Evolutionary conservation across 768 basidiomycete species (phyloP), one percentile per base, ranked within the genome.

Genomic region (Lactarius hatsudake): DNA sequence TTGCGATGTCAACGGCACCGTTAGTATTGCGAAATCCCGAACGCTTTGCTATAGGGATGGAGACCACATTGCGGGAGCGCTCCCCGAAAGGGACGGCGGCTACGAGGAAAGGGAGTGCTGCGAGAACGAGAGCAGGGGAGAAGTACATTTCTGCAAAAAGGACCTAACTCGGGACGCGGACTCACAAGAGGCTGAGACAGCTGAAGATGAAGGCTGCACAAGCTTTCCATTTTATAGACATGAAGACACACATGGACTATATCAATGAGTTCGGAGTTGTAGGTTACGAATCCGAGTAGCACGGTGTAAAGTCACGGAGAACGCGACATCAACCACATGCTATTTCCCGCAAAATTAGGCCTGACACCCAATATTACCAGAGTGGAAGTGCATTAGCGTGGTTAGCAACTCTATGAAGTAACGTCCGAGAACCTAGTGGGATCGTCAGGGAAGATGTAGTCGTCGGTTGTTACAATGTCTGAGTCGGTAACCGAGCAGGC

Each of bases 1-100:
- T 53, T 6, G 68, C 28, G 4, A 65, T 68, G 54, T 63, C 61
- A 43, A 71, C 72, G 34, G 67, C 63, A 28, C 55, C 32, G 45
- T 72, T 65, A 2, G 26, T 23, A 12, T 66, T 69, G 53, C 62
- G 48, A 4, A 51, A 23, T 23, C 48, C 48, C 48, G 48, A 51
- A 23, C 48, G 48, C 48, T 23, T 51, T 51, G 48, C 48, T 23
- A 51, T 51, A 13, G 48, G 48, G 12, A 51, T 51, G 23, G 48
- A 23, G 48, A 51, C 6, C 48, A 23, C 48, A 51, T 13, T n/a
- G 48, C 48, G 48, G 23, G 23, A 9, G 10, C n/a, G 12, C 4
- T 51, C 48, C 12, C 23, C 48, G 23, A 51, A 13, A 4, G 48
- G 48, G 23, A 5, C 23, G 13, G 48, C 48, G 0, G 5, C 48